Evolutionary conservation across 768 basidiomycete species (phyloP).

Genomic region (Pleurotus sapidus): DNA sequence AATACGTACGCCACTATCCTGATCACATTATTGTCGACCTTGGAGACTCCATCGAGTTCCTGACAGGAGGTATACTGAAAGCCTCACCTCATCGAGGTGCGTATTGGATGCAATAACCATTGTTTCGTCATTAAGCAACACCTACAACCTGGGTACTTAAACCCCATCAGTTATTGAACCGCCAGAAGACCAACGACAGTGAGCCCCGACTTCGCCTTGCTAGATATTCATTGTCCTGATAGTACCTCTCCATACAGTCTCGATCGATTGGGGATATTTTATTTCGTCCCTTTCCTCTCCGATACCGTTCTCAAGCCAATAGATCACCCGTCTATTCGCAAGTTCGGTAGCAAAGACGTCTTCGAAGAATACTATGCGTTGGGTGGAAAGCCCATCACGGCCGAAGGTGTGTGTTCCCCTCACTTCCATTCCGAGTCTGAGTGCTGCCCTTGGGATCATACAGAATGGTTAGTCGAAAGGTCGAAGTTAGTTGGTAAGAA

Average conservation of each 20-base stretch:
- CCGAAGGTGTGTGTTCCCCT: slow-evolving; percentile 9
- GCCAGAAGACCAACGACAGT: slow-evolving; percentile 15
- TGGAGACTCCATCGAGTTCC: slow-evolving; percentile 14
- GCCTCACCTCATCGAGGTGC: slow-evolving; percentile 15
- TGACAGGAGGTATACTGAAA: slow-evolving; percentile 14
- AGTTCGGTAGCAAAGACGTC: slow-evolving; percentile 11
- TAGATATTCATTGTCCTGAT: neutral
- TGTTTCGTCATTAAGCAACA: neutral
- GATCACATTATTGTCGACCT: slow-evolving; percentile 14
- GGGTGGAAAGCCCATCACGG: slow-evolving; percentile 12
- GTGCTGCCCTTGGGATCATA: neutral
- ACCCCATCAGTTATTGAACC: slow-evolving; percentile 12
- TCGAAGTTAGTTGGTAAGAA: slow-evolving; percentile 4
- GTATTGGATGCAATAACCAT: neutral
- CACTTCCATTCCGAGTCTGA: neutral
- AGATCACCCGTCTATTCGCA: slow-evolving; percentile 5
- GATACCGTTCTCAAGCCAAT: slow-evolving; percentile 10
- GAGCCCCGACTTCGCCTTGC: neutral
- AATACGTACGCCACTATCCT: slow-evolving; percentile 14
- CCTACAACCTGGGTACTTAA: no score
- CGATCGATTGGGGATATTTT: slow-evolving; percentile 14
- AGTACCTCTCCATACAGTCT: slow-evolving; percentile 1
- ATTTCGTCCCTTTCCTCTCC: slow-evolving; percentile 12
- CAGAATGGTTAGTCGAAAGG: neutral
- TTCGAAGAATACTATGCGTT: slow-evolving; percentile 13